Base-by-base conservation (phyloP, 2,329 filamentous ascomycete genomes). In the Phaeosphaeria sp. region DNA sequence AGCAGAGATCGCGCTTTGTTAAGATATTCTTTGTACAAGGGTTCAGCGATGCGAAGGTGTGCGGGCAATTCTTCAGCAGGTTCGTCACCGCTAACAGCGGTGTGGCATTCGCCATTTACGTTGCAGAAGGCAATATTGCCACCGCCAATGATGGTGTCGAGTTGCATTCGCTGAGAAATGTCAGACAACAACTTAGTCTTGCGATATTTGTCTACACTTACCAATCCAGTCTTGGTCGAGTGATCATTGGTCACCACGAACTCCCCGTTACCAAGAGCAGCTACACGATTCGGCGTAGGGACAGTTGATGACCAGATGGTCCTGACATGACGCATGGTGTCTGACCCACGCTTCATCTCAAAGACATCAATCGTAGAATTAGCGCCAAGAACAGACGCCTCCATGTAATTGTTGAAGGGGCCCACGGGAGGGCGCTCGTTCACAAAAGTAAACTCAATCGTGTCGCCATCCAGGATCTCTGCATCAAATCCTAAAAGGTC, bases 321-420 rank as follows among this genome's bases (percentile, higher is more conserved):
- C 15, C 67, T 58, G 0, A 71, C 30, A 57, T 72, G 68, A 1
- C 50, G 62, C 68, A 72, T 72, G 5, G 59, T 55, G 1, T 66
- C 56, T 6, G 65, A 53, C 0, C 67, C 70, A 20, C 60, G 58
- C 22, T 58, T 64, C 50, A 66, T 61, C 13, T 68, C 66, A n/a
- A 72, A 72, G 0, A 72, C 53, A 11, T 74, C 70, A 10, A 74
- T 57, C 0, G 69, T 72, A 0, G 66, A 59, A 33, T 74, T 73
- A 1, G 64, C 63, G 6, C 72, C 71, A 3, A 62, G 52, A 10
- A 65, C 60, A 9, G 58, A 58, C 0, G 69, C 64, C 49, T 71
- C 67, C 4, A 73, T 52, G 27, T 62, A 52, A 1, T 63, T 68
- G 1, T 64, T 64, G 33, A 66, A 57, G 1, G 61, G 50, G 23